Evolutionary conservation across 768 basidiomycete genomes (phyloP).

Genomic region (Sarcomyxa edulis): DNA sequence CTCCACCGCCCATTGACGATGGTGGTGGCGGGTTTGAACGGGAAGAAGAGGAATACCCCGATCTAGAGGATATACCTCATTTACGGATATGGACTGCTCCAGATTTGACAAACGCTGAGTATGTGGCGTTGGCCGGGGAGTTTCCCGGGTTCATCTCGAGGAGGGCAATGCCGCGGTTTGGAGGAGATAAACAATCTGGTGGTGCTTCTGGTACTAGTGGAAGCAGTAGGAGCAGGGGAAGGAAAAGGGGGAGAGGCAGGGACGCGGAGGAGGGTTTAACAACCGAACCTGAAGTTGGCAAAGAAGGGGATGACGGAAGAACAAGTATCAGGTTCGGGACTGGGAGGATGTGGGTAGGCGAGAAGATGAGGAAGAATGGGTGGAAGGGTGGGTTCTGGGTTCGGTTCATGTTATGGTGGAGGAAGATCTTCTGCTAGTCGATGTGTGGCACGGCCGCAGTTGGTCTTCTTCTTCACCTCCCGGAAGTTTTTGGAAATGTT

Average conservation of each 20-base stretch:
- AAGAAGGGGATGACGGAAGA: no score
- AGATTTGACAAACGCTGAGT: constrained; percentile 73
- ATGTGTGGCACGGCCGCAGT: no score
- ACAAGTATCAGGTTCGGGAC: constrained; percentile 78
- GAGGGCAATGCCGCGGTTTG: constrained; percentile 70
- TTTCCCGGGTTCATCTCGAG: constrained; percentile 78
- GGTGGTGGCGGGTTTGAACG: constrained; percentile 30
- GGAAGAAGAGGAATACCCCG: constrained; percentile 20
- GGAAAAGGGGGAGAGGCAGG: constrained; percentile 45
- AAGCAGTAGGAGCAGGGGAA: constrained; percentile 55
- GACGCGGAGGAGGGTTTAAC: no score
- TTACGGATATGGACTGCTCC: constrained; percentile 83
- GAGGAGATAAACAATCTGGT: constrained; percentile 27
- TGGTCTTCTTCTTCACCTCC: no score
- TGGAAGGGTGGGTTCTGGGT: constrained; percentile 82
- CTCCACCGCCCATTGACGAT: constrained; percentile 7
- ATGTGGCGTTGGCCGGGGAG: constrained; percentile 56
- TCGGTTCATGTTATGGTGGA: constrained; percentile 75
- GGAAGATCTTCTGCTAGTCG: constrained; percentile 69
- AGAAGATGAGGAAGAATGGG: constrained; percentile 50
- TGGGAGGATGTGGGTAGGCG: constrained; percentile 77
- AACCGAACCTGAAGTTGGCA: no score
- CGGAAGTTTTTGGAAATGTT: no score
- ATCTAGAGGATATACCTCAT: no score
- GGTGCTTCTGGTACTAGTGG: constrained; percentile 58